Evolutionary conservation across 2,329 filamentous ascomycete genomes (phyloP), one percentile per base, ranked within the genome.

Genomic region (Laburnicola sp.): DNA sequence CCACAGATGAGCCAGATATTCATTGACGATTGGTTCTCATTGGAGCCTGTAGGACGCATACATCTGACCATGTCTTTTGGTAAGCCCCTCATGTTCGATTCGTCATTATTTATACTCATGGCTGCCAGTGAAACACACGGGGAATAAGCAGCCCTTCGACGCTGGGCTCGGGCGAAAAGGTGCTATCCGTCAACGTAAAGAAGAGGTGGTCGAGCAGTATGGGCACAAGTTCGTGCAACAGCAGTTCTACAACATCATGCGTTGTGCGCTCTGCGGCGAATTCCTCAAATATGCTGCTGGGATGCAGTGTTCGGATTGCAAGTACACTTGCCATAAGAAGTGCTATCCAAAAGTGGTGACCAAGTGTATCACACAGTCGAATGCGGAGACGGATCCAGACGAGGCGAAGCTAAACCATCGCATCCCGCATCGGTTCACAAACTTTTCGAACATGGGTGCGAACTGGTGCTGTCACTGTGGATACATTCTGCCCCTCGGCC

Each of bases 161-260:
- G 82, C 93, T 51, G 94, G 94, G 68, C 85, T 99, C 58, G 91
- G 91, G 58, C 89, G 94, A 71, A 96, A 97, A 77, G 94, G 93
- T 68, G 94, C 94, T 58, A 91, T 99, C 62, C 90, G 94, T 61
- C 93, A 99, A 76, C 90, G 91, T 69, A 99, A 99, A 78, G 94
- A 99, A 74, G 92, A 97, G 68, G 87, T 99, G 3, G 90, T 97
- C 76, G 94, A 99, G 77, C 96, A 97, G 80, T 97, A 96, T 71
- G 94, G 94, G 42, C 94, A 99, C 86, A 99, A 97, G 77, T 99
- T 99, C 70, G 87, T 97, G 49, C 89, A 94, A 68, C 92, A 97
- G 73, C 94, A 97, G 74, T 99, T 99, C 75, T 99, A 97, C 86
- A 99, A 97, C 81, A 97, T 99, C 70, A 99, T 99, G 94, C 93